Base-by-base conservation (phyloP, 1,284 basidiomycete genomes). In the Papiliotrema flavescens region DNA sequence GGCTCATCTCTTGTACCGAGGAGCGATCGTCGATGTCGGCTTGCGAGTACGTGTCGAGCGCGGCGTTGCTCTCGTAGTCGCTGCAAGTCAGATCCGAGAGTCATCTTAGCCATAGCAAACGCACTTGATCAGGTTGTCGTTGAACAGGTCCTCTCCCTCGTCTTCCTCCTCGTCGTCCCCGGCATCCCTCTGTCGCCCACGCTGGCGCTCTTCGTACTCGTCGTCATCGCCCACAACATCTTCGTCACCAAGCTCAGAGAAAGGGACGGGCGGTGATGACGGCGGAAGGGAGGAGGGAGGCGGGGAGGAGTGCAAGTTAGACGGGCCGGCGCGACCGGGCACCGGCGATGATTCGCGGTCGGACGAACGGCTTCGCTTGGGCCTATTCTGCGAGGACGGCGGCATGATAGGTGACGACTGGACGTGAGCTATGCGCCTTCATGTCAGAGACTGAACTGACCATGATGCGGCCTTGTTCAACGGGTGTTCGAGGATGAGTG, bases 121-220 rank as follows among this genome's bases (percentile, higher is more conserved):
- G 81, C 66, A 94, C 90, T 84, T 85, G 61, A 90, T 78, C 69
- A 83, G 76, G 40, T 81, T 82, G 15, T 95, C 87, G 43, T 83
- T 90, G 76, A 95, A 98, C 24, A 98, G 83, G 78, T 98, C 94
- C 20, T 84, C 90, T 6, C 87, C 88, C 37, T 84, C 84, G 8
- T 87, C 90, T 5, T 84, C 84, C n/a, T 83, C 78, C 3, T 53
- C 52, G 26, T 76, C 80, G 20, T 85, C 78, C 64, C 88, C 86
- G 54, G 68, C 79, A n/a, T 89, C 80, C 50, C 67, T 63, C 5
- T 57, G 66, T 48, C 75, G 61, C n/a, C 74, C 76, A 36, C 71
- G 67, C 49, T 54, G 59, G 13, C 74, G 58, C 65, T 75, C 82
- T 58, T 85, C 86, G 37, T 85, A 83, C 22, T 86, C 79, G 64